Evolutionary conservation across 495 filamentous ascomycete genomes (phyloP), one percentile per base, ranked within the genome.

Genomic region (Durotheca rogersii): DNA sequence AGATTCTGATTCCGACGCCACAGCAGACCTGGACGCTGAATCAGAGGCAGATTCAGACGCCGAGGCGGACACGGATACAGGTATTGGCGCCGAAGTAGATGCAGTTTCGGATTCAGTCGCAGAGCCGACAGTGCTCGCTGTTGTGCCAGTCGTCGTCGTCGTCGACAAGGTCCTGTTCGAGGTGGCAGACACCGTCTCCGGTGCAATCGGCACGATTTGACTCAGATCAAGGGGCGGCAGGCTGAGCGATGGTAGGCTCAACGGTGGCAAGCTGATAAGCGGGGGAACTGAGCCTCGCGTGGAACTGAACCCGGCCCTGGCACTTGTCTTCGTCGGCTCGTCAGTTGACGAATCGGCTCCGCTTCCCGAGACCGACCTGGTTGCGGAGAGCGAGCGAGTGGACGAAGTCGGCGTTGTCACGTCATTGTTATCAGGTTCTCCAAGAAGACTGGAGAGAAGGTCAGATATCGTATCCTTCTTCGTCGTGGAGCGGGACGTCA

Each of bases 381-480:
- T 58, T 12, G 50, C 18, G 12, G 43, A 53, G 10, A 25, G 6
- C 23, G 21, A 31, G n/a, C 34, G 25, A 32, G 56, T 23, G 17
- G 44, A 56, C 27, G 52, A 35, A 30, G 36, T 53, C 18, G 56
- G 42, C 11, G 47, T 54, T 9, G 44, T 42, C 17, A 55, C 46
- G 25, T 63, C 49, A 30, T 27, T 45, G 10, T 19, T 15, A 19
- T 57, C 49, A 1, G 43, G 19, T 29, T 37, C 40, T 17, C 43
- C 23, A 23, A 58, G 37, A 58, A 54, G 43, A 21, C 60, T 62
- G 0, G 50, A 52, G 19, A 67, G 31, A 9, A 67, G 50, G 27
- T 67, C 61, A n/a, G 55, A 61, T 43, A 63, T 41, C 19, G 64
- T 41, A 37, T 67, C 60, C 58, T 65, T 65, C 58, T 53, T 71